These are phyloP conservation scores for Euphorbia pulcherrima DNA, from an alignment of 345 rosid genomes.

Conservation along the genomic window DNA sequence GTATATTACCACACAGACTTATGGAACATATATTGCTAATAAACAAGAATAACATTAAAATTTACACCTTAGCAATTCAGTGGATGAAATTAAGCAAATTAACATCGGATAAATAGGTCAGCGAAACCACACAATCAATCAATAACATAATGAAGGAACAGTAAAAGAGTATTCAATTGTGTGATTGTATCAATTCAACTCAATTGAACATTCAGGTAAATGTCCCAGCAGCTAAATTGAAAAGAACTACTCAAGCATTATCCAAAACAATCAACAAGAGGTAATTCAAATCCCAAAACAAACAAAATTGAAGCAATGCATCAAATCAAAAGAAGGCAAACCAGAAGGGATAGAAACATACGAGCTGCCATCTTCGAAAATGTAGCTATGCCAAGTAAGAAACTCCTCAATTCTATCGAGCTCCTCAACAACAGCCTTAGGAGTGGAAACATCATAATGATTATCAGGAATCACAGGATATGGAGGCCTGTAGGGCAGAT, in stretches of 20 bases:
- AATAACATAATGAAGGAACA: not conserved
- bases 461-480: conserved; percentile 72
- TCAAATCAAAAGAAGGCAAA: not conserved
- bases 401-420: conserved; percentile 92
- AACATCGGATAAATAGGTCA: not conserved
- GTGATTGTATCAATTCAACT: not conserved
- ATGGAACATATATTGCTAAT: not conserved
- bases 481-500: conserved; percentile 74
- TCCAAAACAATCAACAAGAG: not conserved
- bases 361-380: conserved; percentile 87
- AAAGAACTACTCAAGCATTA: not conserved
- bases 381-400: conserved; percentile 87
- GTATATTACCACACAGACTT: not conserved
- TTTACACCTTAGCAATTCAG: not conserved
- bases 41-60: not conserved
- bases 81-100: not conserved
- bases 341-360: conserved; percentile 25
- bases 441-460: conserved; percentile 49
- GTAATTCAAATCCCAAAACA: not conserved
- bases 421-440: conserved; percentile 77
- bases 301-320: not conserved
- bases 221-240: not conserved
- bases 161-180: not conserved
- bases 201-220: not conserved
- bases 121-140: not conserved